These are phyloP conservation scores for Podila epicladia DNA, from an alignment of 192 early-diverging fungal species.

Conservation along the genomic window DNA sequence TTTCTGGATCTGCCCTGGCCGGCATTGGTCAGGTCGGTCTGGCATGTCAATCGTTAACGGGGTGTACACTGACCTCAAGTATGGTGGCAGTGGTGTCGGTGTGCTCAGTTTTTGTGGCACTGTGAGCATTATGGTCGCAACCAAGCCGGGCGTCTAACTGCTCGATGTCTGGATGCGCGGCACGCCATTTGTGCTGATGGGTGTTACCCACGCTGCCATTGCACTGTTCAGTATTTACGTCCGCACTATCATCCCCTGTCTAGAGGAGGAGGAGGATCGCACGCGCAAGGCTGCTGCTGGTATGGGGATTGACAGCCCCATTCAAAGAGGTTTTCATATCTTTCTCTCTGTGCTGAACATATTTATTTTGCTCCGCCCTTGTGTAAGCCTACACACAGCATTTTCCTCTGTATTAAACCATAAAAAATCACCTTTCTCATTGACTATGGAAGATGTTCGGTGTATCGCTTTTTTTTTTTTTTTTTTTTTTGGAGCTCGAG, in stretches of 20 bases:
- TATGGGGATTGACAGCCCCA: background rate
- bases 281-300: background rate
- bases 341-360: background rate
- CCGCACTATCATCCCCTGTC: conserved; percentile 17
- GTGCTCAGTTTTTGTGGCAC: conserved; percentile 71
- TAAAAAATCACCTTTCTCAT: no score
- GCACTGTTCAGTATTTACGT: conserved; percentile 39
- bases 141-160: conserved; percentile 68
- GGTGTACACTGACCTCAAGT: conserved; percentile 49
- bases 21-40: conserved; percentile 70
- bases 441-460: no score
- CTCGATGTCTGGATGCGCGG: conserved; percentile 64
- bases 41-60: conserved; percentile 70
- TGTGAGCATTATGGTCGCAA: conserved; percentile 69
- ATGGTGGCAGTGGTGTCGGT: conserved; percentile 71
- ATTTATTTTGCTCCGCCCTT: no score
- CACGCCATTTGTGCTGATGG: conserved; percentile 60
- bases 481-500: no score
- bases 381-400: no score
- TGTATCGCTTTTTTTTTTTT: no score
- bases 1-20: conserved; percentile 53
- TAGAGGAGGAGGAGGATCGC: conserved; percentile 23
- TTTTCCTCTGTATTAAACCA: no score
- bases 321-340: background rate
- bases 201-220: conserved; percentile 50